phyloP scores from a whole-genome alignment of 352 stramenopile genomes.

The Phytophthora fragariaefolia region DNA sequence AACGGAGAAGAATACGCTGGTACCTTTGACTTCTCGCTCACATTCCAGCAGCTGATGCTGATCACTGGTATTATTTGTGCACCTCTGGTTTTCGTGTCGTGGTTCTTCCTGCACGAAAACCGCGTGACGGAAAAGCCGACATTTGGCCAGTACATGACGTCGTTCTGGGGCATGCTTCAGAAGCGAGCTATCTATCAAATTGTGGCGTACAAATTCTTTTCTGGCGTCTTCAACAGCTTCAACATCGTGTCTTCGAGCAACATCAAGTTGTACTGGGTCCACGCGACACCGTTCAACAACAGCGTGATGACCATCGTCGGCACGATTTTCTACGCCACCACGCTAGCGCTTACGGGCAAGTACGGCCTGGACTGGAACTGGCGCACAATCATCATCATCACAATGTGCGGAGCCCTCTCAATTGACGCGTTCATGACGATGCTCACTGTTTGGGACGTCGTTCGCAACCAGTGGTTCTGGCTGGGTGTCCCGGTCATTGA shows the following conservation, averaged over 20 bases:
- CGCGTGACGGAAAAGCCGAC: conserved; percentile 23
- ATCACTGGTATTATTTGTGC: conserved; percentile 41
- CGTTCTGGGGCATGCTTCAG: conserved; percentile 60
- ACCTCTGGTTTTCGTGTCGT: conserved; percentile 33
- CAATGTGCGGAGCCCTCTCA: conserved; percentile 38
- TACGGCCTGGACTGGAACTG: conserved; percentile 61
- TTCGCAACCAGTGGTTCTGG: conserved; percentile 69
- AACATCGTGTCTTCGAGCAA: conserved; percentile 56
- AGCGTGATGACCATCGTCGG: conserved; percentile 58
- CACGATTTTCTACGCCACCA: conserved; percentile 48
- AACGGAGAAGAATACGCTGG: conserved; percentile 61
- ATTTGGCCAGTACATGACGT: conserved; percentile 39
- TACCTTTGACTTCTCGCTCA: conserved; percentile 55
- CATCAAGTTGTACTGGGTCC: conserved; percentile 60
- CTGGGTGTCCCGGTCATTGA: conserved; percentile 50
- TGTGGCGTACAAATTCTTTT: conserved; percentile 67
- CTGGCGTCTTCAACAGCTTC: conserved; percentile 62
- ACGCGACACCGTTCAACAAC: conserved; percentile 59
- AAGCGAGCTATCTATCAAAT: conserved; percentile 64
- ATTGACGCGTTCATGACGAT: conserved; percentile 59
- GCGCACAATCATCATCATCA: conserved; percentile 48
- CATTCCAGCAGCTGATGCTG: conserved; percentile 61
- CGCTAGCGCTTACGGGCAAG: conserved; percentile 48
- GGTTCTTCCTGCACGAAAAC: conserved; percentile 36
- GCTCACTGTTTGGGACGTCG: conserved; percentile 50